These are phyloP conservation scores for Aspergillus arachidicola DNA, from an alignment of 2,329 filamentous ascomycete genomes.

Conservation along the genomic window DNA sequence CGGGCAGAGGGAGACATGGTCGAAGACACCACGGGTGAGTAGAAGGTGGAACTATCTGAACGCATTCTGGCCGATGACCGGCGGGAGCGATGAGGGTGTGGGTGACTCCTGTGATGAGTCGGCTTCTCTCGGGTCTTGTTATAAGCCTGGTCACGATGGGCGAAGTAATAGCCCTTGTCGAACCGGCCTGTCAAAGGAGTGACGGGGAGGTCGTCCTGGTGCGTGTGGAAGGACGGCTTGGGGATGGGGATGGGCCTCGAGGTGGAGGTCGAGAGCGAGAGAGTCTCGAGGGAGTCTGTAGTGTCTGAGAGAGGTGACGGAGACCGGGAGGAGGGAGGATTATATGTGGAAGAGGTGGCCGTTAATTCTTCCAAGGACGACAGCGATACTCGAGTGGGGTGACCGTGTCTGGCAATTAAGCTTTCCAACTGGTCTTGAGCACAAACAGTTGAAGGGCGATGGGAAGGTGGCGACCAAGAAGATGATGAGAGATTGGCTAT, in stretches of 20 bases:
- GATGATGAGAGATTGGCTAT: conserved; percentile 26
- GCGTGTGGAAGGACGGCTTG: conserved; percentile 24
- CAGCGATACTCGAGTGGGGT: conserved; percentile 41
- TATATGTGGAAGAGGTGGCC: conserved; percentile 40
- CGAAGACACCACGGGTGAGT: conserved; percentile 33
- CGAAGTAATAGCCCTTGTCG: conserved; percentile 38
- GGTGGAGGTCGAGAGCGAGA: conserved; percentile 30
- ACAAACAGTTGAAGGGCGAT: conserved; percentile 26
- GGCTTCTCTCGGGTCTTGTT: conserved; percentile 16
- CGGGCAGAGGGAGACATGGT: conserved; percentile 37
- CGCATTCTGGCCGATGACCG: conserved; percentile 31
- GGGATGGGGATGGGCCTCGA: conserved; percentile 42
- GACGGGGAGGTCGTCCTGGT: conserved; percentile 38
- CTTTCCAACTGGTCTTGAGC: conserved; percentile 40
- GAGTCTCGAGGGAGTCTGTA: conserved; percentile 29
- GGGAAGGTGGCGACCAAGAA: conserved; percentile 27
- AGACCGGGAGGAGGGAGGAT: conserved; percentile 32
- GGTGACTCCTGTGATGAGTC: conserved; percentile 15
- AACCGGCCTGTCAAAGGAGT: conserved; percentile 43
- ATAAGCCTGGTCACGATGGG: conserved; percentile 31
- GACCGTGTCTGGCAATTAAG: conserved; percentile 41
- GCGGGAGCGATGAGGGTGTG: conserved; percentile 17
- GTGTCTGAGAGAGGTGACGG: conserved; percentile 27
- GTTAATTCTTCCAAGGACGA: conserved; percentile 42
- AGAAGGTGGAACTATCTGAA: conserved; percentile 35